phyloP scores from a whole-genome alignment of 2,329 filamentous ascomycete species.

The Didymosphaeria variabile region DNA sequence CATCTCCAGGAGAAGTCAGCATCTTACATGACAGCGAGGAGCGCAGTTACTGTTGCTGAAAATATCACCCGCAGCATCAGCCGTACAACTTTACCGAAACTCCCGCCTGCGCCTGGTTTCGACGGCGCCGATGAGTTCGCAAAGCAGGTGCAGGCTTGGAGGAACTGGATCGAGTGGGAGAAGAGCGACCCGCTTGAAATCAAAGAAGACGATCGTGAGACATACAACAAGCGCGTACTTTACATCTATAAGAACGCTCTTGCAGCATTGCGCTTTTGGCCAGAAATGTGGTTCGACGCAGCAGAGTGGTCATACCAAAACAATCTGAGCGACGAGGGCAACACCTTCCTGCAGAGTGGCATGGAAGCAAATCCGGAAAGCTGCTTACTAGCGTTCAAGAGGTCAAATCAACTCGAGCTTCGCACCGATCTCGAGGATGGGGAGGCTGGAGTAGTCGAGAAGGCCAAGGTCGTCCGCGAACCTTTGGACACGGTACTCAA shows the following conservation, averaged over 20 bases:
- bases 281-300: slow-evolving; percentile 94
- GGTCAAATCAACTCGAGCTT: slow-evolving; percentile 85
- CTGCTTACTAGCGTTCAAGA: slow-evolving; percentile 86
- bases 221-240: slow-evolving; percentile 80
- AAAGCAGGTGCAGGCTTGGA: slow-evolving; percentile 88
- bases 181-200: slow-evolving; percentile 90
- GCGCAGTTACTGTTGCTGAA: slow-evolving; percentile 87
- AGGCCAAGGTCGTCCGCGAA: slow-evolving; percentile 78
- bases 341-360: slow-evolving; percentile 82
- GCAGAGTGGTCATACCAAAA: slow-evolving; percentile 92
- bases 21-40: slow-evolving; percentile 94
- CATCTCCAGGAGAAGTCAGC: slow-evolving; percentile 93
- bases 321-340: slow-evolving; percentile 73
- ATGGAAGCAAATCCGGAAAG: slow-evolving; percentile 93
- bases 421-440: slow-evolving; percentile 80
- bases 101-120: slow-evolving; percentile 86
- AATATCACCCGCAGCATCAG: slow-evolving; percentile 82
- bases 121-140: slow-evolving; percentile 86
- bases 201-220: slow-evolving; percentile 78
- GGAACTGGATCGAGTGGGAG: slow-evolving; percentile 94
- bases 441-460: slow-evolving; percentile 70
- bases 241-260: slow-evolving; percentile 94
- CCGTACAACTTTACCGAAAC: slow-evolving; percentile 78
- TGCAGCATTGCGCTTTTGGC: slow-evolving; percentile 94
- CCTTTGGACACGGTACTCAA: slow-evolving; percentile 86